Base-by-base conservation (phyloP, 305 asterid genomes). In the Solanum hybrid region DNA sequence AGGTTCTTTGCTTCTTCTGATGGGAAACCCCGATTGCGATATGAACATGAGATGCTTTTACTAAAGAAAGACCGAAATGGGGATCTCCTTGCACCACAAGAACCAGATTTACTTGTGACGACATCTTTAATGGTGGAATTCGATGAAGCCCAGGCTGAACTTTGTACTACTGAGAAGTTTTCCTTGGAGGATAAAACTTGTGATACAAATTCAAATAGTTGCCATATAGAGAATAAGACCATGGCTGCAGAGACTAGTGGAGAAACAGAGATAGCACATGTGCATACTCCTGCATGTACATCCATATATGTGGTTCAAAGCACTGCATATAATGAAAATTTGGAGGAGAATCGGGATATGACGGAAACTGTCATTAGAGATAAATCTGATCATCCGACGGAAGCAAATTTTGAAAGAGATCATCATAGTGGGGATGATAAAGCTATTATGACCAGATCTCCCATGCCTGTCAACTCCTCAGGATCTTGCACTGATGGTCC, bases 251-350 rank as follows among this genome's bases (percentile, higher is more conserved):
- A 90, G 77, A 45, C 89, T 91, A 66, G 31, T 71, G 89, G 90
- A 86, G 88, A 89, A 60, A 86, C 78, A 77, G 92, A 90, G 89
- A 19, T 78, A 34, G 60, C 40, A 60, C 27, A 69, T 89, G 90
- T 85, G 85, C 93, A 91, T 90, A 90, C 82, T 72, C 73, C 86
- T 69, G 89, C 90, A 64, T 89, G 89, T 90, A 90, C 93, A 19
- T 71, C 91, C 86, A 87, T 89, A 8, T 85, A 78, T 92, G 90
- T 64, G 42, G 89, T 85, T 77, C 78, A 22, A 64, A 78, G 85
- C 35, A 60, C 77, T 73, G 89, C 85, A 81, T 82, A 88, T 89
- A 82, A 86, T 88, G 94, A 88, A 90, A 86, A 78, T 82, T 31
- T 24, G 86, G 88, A 82, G 66, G 92, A 89, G 89, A 93, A 92